Percentiles rank a stretch among this genome's conserved stretches.
phyloP scores from a whole-genome alignment of 2,329 filamentous ascomycete species.

The Fusarium pseudocircinatum region DNA sequence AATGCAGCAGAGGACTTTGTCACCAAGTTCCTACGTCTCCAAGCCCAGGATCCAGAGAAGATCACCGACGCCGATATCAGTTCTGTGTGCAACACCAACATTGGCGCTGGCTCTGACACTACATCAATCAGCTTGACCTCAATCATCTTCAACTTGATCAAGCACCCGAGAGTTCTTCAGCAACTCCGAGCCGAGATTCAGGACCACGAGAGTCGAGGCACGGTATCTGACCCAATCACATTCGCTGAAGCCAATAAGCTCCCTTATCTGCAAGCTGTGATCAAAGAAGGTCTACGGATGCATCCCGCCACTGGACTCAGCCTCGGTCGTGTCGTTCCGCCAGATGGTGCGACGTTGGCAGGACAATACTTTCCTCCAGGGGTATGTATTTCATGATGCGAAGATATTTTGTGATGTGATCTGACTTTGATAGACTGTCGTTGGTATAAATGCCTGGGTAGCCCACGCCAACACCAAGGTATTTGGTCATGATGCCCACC shows the following conservation, averaged over 20 bases:
- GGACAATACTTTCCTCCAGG: background rate
- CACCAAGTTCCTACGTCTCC: background rate
- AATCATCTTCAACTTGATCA: background rate
- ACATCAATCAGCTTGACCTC: background rate
- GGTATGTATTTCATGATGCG: fast-evolving
- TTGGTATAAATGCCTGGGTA: background rate
- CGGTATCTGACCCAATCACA: background rate
- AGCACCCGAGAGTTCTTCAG: background rate
- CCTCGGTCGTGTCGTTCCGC: background rate
- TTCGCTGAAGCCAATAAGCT: background rate
- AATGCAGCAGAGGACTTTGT: background rate
- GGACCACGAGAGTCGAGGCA: background rate
- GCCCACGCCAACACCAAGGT: background rate
- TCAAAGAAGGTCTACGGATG: background rate
- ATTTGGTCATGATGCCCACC: background rate
- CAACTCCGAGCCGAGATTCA: fast-evolving
- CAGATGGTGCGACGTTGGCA: background rate
- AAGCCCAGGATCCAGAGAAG: fast-evolving
- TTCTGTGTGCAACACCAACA: background rate
- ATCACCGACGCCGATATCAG: background rate
- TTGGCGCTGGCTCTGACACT: background rate
- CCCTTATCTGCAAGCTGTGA: background rate
- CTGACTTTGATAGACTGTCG: background rate
- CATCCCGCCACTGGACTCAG: background rate
- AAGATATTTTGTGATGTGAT: too few relatives aligned